Evolutionary conservation across 331 rosid species (phyloP).

Genomic region (Acacia concinna): DNA sequence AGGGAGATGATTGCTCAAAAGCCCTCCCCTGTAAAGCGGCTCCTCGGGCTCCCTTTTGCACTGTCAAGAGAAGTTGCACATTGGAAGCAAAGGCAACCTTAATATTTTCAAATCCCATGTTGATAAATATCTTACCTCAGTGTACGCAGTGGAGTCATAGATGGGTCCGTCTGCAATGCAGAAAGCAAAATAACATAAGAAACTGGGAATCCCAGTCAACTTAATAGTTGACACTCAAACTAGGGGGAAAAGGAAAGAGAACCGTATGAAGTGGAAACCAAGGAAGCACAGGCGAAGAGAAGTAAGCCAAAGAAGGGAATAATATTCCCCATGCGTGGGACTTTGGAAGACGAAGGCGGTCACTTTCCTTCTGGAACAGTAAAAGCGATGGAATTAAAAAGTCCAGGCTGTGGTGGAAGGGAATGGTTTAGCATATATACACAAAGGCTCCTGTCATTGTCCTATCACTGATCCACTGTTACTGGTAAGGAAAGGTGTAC

Average conservation of each 20-base stretch:
- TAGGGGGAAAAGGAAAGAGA: neutral
- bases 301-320: slow-evolving; percentile 24
- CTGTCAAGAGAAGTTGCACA: slow-evolving; percentile 21
- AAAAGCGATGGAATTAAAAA: neutral
- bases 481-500: neutral
- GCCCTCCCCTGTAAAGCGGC: slow-evolving; percentile 71
- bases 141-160: slow-evolving; percentile 78
- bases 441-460: slow-evolving; percentile 22
- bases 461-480: neutral
- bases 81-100: neutral
- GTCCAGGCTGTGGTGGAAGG: neutral
- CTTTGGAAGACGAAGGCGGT: neutral
- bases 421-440: neutral
- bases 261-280: slow-evolving; percentile 52
- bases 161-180: slow-evolving; percentile 76
- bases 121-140: slow-evolving; percentile 51
- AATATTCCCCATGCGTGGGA: slow-evolving; percentile 19
- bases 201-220: neutral
- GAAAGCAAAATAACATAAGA: neutral
- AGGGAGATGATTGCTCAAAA: slow-evolving; percentile 28
- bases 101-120: neutral
- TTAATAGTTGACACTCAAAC: neutral
- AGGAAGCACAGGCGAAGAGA: slow-evolving; percentile 17
- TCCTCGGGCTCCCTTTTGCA: slow-evolving; percentile 58
- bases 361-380: slow-evolving; percentile 5